Base-by-base conservation (phyloP, 345 rosid genomes). In the Populus nigra region DNA sequence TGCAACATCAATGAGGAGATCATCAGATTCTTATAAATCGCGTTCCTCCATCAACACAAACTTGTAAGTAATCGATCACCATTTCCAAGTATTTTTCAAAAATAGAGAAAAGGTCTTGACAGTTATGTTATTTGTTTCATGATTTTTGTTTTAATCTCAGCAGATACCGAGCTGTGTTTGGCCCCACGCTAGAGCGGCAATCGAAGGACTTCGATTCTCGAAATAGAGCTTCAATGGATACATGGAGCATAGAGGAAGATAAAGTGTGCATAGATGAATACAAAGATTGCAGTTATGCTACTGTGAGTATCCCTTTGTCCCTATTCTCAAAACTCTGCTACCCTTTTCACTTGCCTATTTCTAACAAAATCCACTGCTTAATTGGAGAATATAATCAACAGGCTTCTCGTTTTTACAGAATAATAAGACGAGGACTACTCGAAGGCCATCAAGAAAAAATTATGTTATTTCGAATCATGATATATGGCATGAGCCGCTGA, bases 111-210 rank as follows among this genome's bases (percentile, higher is more conserved):
- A 8, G 63, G 29, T 59, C 16, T 36, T 71, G 12, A n/a, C 33
- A 62, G 43, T 25, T 43, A 3, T 53, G 29, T 25, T 50, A 27
- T 53, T 59, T 47, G 39, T 55, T 69, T 65, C 31, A 35, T 80
- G 31, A 66, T 71, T 72, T 61, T 73, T 76, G 36, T 38, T 49
- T 67, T 15, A 5, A 29, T 66, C 39, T 59, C 50, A 62, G 25
- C 68, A 91, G 92, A 76, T 88, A 86, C 62, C 81, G 25, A 75
- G 66, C 84, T n/a, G 94, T 89, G 13, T 89, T 89, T 57, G 88
- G 88, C 15, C 47, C 75, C 65, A 76, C 74, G 11, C 47, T n/a
- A 25, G 86, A 80, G 72, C 57, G 77, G 18, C 84, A 18, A 69
- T 83, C 87, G 5, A 62, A 71, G 79, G 86, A 80, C 33, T 61